Conservation (phyloP, 2,329 filamentous ascomycete species). For the Diaporthe citriasiana region DNA sequence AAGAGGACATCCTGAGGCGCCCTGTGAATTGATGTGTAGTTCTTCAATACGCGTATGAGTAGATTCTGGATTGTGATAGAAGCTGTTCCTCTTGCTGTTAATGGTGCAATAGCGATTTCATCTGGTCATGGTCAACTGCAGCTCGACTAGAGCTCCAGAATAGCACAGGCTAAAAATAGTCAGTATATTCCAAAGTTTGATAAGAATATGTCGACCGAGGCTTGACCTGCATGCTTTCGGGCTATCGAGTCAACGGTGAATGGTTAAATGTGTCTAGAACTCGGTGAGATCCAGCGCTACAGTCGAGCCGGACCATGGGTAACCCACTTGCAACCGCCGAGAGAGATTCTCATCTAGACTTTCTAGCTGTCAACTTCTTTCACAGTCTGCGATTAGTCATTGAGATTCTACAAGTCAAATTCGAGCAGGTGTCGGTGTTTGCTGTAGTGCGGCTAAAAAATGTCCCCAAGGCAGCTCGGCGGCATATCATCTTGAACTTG, state of each 20-base stretch:
- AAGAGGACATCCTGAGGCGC: neutral
- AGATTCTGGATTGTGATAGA: neutral
- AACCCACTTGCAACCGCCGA: slow-evolving; percentile 1
- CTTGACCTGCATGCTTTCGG: neutral
- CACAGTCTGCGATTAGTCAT: slow-evolving; percentile 2
- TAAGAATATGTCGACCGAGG: neutral
- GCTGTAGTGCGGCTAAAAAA: neutral
- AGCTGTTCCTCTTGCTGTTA: neutral
- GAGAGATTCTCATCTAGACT: neutral
- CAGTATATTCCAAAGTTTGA: neutral
- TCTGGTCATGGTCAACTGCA: neutral
- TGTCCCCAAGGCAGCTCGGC: neutral
- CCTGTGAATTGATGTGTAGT: neutral
- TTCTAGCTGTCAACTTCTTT: neutral
- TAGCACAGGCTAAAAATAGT: no score
- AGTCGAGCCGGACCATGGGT: neutral
- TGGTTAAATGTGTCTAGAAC: neutral
- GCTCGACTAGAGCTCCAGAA: neutral
- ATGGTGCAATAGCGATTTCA: neutral
- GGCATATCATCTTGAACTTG: neutral
- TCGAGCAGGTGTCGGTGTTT: neutral
- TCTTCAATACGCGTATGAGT: neutral
- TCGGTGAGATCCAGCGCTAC: neutral
- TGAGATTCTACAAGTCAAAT: neutral
- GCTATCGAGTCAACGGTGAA: neutral